These are phyloP conservation scores for Apiospora malaysiana DNA, from an alignment of 2,329 filamentous ascomycete species.

Conservation along the genomic window DNA sequence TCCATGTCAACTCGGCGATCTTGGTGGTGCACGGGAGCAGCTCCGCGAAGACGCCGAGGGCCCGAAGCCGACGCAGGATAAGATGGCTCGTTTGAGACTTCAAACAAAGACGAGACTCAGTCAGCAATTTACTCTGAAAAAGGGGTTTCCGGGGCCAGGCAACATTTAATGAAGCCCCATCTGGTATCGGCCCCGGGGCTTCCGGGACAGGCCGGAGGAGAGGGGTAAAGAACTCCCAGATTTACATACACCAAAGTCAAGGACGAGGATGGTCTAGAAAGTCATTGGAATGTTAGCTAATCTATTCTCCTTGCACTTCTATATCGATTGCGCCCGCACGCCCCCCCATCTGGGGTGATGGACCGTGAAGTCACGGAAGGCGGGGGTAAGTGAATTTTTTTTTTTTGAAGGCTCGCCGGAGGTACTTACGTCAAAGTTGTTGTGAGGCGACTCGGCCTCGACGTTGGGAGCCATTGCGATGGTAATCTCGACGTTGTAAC, in stretches of 20 bases:
- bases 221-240: neutral
- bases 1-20: constrained; percentile 75
- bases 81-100: constrained; percentile 76
- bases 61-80: constrained; percentile 76
- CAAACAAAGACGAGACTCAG: constrained; percentile 56
- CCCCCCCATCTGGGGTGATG: neutral
- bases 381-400: neutral
- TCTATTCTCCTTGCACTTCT: neutral
- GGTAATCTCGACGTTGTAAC: neutral
- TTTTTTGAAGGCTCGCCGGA: neutral
- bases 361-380: neutral
- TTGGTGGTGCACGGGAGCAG: constrained; percentile 89
- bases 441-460: constrained; percentile 43
- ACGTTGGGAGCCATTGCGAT: constrained; percentile 19
- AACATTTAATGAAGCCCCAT: constrained; percentile 30
- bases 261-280: constrained; percentile 72
- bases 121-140: neutral
- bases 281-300: constrained; percentile 7
- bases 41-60: constrained; percentile 84
- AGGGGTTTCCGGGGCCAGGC: neutral
- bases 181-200: neutral
- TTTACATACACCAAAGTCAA: constrained; percentile 65
- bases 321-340: constrained; percentile 1
- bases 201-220: neutral
- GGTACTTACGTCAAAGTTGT: constrained; percentile 43